Percentiles rank a stretch among this genome's conserved stretches.
Evolutionary conservation across 23 red algal genomes (phyloP).

Genomic region (Gracilaria domingensis): DNA sequence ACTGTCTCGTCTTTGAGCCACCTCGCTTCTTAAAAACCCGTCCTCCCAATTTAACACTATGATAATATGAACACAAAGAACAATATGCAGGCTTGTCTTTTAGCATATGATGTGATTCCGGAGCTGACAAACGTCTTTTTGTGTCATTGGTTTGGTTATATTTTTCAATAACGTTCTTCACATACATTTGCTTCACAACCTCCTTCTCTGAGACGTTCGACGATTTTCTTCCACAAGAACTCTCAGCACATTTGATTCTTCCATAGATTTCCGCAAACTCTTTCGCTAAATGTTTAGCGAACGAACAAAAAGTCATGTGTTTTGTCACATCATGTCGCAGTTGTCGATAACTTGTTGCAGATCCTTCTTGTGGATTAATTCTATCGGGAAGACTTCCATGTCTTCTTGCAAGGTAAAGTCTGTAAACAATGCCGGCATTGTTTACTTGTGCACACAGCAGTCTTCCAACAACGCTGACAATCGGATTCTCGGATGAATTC

Average conservation of each 20-base stretch:
- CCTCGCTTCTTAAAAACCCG: slow-evolving; percentile 10
- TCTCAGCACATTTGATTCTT: background rate
- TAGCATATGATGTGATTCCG: background rate
- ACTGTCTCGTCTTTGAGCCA: slow-evolving; percentile 15
- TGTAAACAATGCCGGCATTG: background rate
- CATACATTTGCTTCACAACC: background rate
- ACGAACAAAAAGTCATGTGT: too few species aligned
- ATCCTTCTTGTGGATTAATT: too few species aligned
- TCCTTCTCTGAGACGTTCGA: background rate
- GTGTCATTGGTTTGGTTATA: background rate
- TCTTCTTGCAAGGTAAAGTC: too few species aligned
- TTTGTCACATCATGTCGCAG: too few species aligned
- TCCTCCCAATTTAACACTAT: background rate
- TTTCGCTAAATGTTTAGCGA: background rate
- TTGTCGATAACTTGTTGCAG: too few species aligned
- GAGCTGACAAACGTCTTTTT: background rate
- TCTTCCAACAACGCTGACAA: slow-evolving; percentile 5
- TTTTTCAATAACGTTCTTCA: background rate
- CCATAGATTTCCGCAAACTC: background rate
- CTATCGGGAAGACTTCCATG: too few species aligned
- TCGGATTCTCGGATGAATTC: slow-evolving; percentile 6
- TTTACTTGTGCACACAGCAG: background rate
- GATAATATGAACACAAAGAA: background rate
- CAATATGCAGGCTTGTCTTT: slow-evolving; percentile 1
- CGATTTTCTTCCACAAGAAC: background rate